Base-by-base conservation (phyloP, 768 basidiomycete genomes). In the Chalciporus chontae region DNA sequence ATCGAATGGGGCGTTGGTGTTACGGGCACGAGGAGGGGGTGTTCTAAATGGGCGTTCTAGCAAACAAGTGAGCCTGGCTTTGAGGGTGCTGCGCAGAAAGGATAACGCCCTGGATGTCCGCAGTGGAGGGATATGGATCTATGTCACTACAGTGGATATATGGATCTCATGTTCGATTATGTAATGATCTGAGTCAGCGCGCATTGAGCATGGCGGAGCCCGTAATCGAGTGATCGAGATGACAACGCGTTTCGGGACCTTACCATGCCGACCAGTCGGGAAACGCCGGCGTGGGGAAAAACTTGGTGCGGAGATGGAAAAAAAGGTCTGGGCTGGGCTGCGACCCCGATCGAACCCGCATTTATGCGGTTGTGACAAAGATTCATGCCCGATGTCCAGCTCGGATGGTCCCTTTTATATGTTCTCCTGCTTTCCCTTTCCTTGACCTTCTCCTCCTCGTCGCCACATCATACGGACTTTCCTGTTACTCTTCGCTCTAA, bases 341-440 rank as follows among this genome's bases (percentile, higher is more conserved):
- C 65, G 67, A 70, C 62, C 65, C 64, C 66, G 67, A 68, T 68
- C 67, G 68, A 60, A 62, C 64, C 66, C 68, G 62, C 51, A 63
- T 67, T 63, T 61, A 65, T 65, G 58, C 59, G 60, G 56, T 59
- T 58, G 63, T 55, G 55, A 63, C 64, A 66, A 63, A 68, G 62
- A 69, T 64, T 62, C 48, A 18, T 52, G 44, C 56, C 68, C 67
- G 68, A 67, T 69, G 57, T 60, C 59, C 53, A 59, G 53, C 59
- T 68, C 55, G 58, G 58, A 58, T 58, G 67, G 65, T 65, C 63
- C 64, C 66, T 64, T 69, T 64, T 72, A 67, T 70, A 67, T 70
- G 67, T 60, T 67, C 64, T 63, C 65, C 65, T 67, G 60, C 66
- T 53, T 62, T 66, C 61, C 57, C 65, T 63, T 64, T 67, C 60